A percentile compares a stretch with the other conserved stretches of the same genome.
Conservation (phyloP, 139 green algal species). For the Axilococcus clingmanii region DNA sequence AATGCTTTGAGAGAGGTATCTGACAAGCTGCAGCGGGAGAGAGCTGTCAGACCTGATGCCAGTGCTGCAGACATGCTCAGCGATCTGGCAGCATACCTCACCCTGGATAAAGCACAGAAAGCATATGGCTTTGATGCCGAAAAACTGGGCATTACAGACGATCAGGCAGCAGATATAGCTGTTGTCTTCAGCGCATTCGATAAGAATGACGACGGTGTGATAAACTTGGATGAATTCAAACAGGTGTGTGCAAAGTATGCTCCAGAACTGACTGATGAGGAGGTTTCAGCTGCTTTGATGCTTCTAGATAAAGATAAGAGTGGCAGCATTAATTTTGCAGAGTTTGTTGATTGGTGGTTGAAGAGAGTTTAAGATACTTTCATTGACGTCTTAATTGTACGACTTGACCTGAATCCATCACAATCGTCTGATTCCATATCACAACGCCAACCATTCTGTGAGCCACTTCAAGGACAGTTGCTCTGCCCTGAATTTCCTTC, state of each 20-base stretch:
- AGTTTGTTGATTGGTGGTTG: constrained; percentile 41
- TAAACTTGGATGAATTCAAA: constrained; percentile 45
- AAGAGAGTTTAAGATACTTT: constrained; percentile 14
- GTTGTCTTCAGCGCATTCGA: constrained; percentile 44
- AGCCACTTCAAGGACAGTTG: constrained; percentile 59
- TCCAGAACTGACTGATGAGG: constrained; percentile 35
- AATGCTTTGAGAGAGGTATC: constrained; percentile 32
- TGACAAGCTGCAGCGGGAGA: constrained; percentile 27
- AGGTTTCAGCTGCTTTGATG: constrained; percentile 45
- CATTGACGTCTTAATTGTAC: constrained; percentile 55
- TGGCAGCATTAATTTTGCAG: constrained; percentile 46
- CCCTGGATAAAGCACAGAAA: constrained; percentile 52
- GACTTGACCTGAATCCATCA: constrained; percentile 52
- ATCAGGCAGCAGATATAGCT: constrained; percentile 57
- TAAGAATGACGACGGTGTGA: constrained; percentile 43
- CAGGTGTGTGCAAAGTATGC: constrained; percentile 34
- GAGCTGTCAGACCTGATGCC: not conserved
- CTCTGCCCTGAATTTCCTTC: not conserved
- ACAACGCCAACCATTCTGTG: constrained; percentile 44
- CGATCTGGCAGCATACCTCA: constrained; percentile 66
- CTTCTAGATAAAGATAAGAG: constrained; percentile 51
- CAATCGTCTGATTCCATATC: constrained; percentile 35
- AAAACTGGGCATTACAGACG: constrained; percentile 43
- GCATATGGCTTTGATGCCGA: constrained; percentile 48
- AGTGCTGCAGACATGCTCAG: constrained; percentile 23